A percentile compares a stretch with the other conserved stretches of the same genome.
phyloP scores from a whole-genome alignment of 371 early-diverging fungal genomes.

The Chytridium lagenaria region DNA sequence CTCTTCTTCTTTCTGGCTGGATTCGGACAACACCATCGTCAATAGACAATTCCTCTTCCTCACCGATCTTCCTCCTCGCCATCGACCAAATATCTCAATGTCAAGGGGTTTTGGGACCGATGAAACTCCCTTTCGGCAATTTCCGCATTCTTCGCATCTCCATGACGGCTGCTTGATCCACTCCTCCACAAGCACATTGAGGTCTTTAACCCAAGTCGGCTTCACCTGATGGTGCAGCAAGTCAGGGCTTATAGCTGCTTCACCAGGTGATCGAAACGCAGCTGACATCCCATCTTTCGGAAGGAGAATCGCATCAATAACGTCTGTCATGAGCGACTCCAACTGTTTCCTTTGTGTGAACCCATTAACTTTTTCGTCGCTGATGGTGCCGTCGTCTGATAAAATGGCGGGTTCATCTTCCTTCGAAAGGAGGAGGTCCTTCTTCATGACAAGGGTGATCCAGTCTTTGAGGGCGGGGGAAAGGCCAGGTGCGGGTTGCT shows the following conservation, averaged over 20 bases:
- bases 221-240: constrained; percentile 13
- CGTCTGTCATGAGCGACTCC: constrained; percentile 11
- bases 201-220: constrained; percentile 5
- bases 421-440: not conserved
- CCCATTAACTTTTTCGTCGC: not conserved
- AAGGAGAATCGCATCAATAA: constrained; percentile 13
- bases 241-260: constrained; percentile 3
- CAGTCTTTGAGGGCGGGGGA: constrained; percentile 6
- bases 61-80: too few species aligned
- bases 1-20: not conserved
- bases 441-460: constrained; percentile 10
- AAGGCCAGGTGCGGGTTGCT: constrained; percentile 4
- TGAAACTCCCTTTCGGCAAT: not conserved
- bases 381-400: not conserved
- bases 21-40: not conserved
- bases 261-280: constrained; percentile 5
- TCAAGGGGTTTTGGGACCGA: not conserved
- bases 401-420: not conserved
- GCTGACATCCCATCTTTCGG: not conserved
- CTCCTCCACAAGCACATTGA: not conserved
- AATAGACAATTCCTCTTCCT: too few species aligned
- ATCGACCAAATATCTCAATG: not conserved
- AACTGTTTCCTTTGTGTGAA: not conserved
- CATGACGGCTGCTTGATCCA: constrained; percentile 17
- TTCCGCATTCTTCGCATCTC: not conserved